Evolutionary conservation across 2,329 filamentous ascomycete species (phyloP).

Genomic region (Ophiostoma fasciatum): DNA sequence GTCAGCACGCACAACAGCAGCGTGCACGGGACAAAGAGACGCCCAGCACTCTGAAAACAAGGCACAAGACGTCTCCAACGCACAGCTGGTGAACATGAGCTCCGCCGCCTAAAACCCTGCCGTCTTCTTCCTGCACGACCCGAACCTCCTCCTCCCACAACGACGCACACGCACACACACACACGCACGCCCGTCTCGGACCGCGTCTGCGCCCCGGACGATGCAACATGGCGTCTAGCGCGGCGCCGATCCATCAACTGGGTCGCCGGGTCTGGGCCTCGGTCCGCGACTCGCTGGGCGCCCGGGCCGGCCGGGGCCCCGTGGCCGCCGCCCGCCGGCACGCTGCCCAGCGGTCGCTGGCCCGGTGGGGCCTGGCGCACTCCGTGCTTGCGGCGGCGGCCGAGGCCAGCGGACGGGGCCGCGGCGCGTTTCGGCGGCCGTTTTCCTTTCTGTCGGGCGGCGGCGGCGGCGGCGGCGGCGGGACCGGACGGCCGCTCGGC

Average conservation of each 20-base stretch:
- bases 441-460: conserved; percentile 3
- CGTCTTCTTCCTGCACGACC: too few species aligned
- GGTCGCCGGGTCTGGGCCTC: conserved; percentile 21
- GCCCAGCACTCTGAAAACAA: too few species aligned
- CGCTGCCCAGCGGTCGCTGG: conserved; percentile 7
- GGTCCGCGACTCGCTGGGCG: conserved; percentile 16
- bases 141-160: too few species aligned
- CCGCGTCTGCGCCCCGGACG: not conserved
- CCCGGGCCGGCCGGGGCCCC: conserved; percentile 12
- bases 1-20: too few species aligned
- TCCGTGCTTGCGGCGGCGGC: conserved; percentile 4
- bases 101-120: too few species aligned
- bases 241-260: conserved; percentile 19
- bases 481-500: not conserved
- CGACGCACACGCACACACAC: too few species aligned
- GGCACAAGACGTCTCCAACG: too few species aligned
- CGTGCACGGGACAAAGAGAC: too few species aligned
- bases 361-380: conserved; percentile 5
- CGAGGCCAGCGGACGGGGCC: not conserved
- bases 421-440: not conserved
- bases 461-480: too few species aligned
- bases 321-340: conserved; percentile 1
- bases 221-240: conserved; percentile 20
- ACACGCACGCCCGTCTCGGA: too few species aligned
- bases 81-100: too few species aligned